Evolutionary conservation across 345 rosid genomes (phyloP).

Genomic region (Ailanthus altissimus): DNA sequence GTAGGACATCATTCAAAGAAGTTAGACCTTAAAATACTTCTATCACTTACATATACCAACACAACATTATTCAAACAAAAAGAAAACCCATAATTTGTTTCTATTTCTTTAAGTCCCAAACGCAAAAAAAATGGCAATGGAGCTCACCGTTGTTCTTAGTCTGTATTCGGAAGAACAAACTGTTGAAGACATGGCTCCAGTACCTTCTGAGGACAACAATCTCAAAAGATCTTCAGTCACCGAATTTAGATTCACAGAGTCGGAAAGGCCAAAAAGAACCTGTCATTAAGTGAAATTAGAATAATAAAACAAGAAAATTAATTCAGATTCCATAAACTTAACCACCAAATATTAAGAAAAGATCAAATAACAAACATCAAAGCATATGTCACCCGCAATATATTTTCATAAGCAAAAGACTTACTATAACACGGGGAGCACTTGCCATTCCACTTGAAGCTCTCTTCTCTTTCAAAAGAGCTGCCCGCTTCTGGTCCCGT

Average conservation of each 20-base stretch:
- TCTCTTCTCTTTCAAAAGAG: conserved; percentile 74
- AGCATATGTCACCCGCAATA: not conserved
- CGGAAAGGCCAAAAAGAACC: conserved; percentile 87
- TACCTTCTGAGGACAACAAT: conserved; percentile 45
- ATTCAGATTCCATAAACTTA: not conserved
- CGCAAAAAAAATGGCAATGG: not conserved
- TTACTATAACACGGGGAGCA: conserved; percentile 81
- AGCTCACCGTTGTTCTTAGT: conserved; percentile 69
- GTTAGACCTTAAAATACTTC: not conserved
- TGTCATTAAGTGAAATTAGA: conserved; percentile 26
- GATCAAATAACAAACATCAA: not conserved
- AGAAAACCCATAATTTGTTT: not conserved
- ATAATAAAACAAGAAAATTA: not conserved
- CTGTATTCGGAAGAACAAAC: conserved; percentile 70
- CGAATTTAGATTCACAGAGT: conserved; percentile 55
- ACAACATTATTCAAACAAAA: not conserved
- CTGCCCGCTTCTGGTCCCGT: conserved; percentile 80
- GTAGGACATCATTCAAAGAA: not conserved
- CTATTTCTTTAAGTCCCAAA: not conserved
- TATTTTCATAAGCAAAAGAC: conserved; percentile 20
- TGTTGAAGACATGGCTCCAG: conserved; percentile 45
- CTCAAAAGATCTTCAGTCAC: conserved; percentile 58
- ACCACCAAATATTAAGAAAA: too few species aligned
- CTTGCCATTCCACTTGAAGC: conserved; percentile 56
- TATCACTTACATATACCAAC: not conserved